Conservation (phyloP, 129 eudicot species). For the Artemisia argyi region DNA sequence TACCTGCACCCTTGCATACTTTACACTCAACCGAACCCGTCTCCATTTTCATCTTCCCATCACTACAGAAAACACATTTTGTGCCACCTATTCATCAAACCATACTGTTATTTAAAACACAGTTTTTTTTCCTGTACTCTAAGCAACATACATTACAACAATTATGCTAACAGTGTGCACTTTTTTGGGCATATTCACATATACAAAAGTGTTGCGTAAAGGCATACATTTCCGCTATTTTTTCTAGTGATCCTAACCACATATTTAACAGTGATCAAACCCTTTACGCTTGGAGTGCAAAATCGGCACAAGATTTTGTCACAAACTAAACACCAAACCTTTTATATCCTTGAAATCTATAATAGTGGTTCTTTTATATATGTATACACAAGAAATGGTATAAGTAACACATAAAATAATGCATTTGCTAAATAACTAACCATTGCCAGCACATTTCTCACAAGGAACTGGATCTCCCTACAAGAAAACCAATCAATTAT, state of each 20-base stretch:
- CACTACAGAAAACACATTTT: conserved; percentile 88
- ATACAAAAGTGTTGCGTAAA: not conserved
- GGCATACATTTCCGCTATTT: no score
- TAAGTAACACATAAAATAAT: not conserved
- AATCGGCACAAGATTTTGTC: conserved; percentile 9
- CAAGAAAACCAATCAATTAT: conserved; percentile 31
- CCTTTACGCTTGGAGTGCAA: not conserved
- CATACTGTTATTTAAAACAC: conserved; percentile 14
- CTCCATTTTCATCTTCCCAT: conserved; percentile 91
- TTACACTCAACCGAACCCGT: conserved; percentile 83
- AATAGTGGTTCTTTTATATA: no score
- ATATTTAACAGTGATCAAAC: not conserved
- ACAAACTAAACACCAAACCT: conserved; percentile 7
- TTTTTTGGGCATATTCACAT: not conserved
- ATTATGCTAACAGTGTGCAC: not conserved
- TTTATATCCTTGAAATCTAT: not conserved
- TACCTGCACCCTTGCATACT: conserved; percentile 99
- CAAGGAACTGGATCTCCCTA: conserved; percentile 99
- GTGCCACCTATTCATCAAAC: conserved; percentile 77
- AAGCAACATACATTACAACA: conserved; percentile 8
- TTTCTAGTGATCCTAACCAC: not conserved
- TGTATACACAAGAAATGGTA: no score
- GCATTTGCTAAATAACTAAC: conserved; percentile 28
- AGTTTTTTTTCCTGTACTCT: not conserved
- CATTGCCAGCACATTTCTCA: conserved; percentile 95